Base-by-base conservation (phyloP, 1,139 yeast species). In the Geotrichum citri-aurantii region DNA sequence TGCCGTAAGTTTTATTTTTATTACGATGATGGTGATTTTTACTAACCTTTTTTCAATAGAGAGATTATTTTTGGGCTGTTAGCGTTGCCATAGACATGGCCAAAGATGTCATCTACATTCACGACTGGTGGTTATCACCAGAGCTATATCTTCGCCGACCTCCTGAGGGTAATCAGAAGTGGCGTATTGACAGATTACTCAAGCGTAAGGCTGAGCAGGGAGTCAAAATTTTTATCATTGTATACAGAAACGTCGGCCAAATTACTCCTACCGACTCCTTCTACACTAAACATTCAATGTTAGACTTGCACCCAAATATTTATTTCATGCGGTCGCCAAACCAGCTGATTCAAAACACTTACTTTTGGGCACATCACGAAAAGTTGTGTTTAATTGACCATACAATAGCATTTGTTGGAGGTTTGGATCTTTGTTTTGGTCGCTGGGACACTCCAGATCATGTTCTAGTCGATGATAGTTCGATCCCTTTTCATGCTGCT, bases 331-430 rank as follows among this genome's bases (percentile, higher is more conserved):
- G 99, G 66, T 92, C 98, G 0, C 99, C 99, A 3, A 92, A 93
- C 66, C 99, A 95, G 71, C 82, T 95, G 70, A 77, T 90, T 58
- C 98, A 93, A 70, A 91, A 92, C 68, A 91, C 96, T 0, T 89
- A 84, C 68, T 95, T 95, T 71, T 95, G 99, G 99, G 99, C 99
- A 0, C 99, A 95, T 75, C 99, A 95, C 73, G 99, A 95, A 70
- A 95, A 95, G 69, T 74, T 95, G 59, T 84, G 95, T 65, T 81
- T 93, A 50, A 77, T 95, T 59, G 99, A 95, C 72, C 90, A 88
- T 65, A 85, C 93, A 0, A 81, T 91, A 57, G 96, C 95, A 6
- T 95, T 93, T 69, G 76, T 92, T 59, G 99, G 99, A 37, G 99
- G 99, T 33, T 84, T 93, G 64, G 99, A 95, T 73, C 77, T 95